phyloP scores from a whole-genome alignment of 768 basidiomycete species.

The Termitomyces sp. region DNA sequence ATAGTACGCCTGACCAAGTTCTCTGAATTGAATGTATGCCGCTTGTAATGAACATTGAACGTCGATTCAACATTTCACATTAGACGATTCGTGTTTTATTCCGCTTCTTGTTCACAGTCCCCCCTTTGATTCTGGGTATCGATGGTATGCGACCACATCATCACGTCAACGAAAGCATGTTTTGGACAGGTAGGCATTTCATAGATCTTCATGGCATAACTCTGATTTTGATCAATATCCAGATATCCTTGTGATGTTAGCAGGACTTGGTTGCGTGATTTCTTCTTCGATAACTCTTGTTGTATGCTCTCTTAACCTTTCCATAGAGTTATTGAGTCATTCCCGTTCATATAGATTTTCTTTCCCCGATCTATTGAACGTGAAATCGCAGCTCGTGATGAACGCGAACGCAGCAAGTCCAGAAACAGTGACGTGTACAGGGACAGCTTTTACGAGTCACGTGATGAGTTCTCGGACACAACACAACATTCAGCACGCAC shows the following conservation, averaged over 20 bases:
- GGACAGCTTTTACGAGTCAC: conserved; percentile 19
- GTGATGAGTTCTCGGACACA: conserved; percentile 12
- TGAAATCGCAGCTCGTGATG: conserved; percentile 53
- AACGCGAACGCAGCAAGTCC: conserved; percentile 31
- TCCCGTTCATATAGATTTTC: conserved; percentile 52
- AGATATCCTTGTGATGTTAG: conserved; percentile 58
- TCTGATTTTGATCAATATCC: conserved; percentile 1
- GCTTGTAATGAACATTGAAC: not conserved
- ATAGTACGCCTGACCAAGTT: conserved; percentile 75
- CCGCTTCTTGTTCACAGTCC: conserved; percentile 66
- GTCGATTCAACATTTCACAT: not conserved
- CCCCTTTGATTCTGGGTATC: conserved; percentile 58
- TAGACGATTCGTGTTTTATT: conserved; percentile 72
- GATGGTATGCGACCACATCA: conserved; percentile 63
- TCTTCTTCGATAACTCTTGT: conserved; percentile 75
- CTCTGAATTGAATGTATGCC: conserved; percentile 69
- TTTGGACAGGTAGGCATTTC: conserved; percentile 39
- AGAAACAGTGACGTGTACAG: conserved; percentile 17
- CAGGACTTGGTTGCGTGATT: conserved; percentile 55
- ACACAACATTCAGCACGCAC: conserved; percentile 12
- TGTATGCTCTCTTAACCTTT: conserved; percentile 31
- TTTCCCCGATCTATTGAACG: conserved; percentile 74
- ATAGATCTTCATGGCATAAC: not conserved
- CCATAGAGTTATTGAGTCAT: not conserved
- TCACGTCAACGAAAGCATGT: conserved; percentile 60